Base-by-base conservation (phyloP, 2,329 filamentous ascomycete genomes). In the Botrytis galanthina region DNA sequence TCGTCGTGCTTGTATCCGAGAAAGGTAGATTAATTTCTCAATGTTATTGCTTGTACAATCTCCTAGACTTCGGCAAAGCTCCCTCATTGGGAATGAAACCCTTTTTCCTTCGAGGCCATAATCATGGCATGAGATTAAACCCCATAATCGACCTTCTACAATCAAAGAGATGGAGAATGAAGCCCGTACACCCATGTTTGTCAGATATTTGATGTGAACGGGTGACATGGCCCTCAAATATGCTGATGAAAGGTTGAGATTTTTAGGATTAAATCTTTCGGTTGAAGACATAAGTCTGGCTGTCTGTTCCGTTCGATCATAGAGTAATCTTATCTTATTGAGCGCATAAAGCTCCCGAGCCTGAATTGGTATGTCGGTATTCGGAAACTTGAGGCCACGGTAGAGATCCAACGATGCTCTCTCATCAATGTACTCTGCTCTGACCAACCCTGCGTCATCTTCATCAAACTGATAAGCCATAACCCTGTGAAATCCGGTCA, bases 121-220 rank as follows among this genome's bases (percentile, higher is more conserved):
- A 0, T 91, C 89, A 80, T 97, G 94, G 75, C 94, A 97, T 1
- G 93, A 90, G 51, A 97, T 94, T 37, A 97, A 84, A 0, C 94
- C 95, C 95, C 94, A 97, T 0, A 97, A 83, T 78, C 97, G 92
- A 77, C 88, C 87, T 78, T 97, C 96, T 0, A 93, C 93, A 76
- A 94, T 96, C 79, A 97, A 92, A 1, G 94, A 97, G 74, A 97
- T 94, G 0, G 94, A 97, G 93, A 97, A 97, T 76, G 93, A 97
- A 0, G 93, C 93, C 18, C 94, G 89, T 0, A 97, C 94, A 10
- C 90, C 91, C 94, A 97, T 97, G 80, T 97, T 94, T 18, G 84
- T 87, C 4, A 97, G 85, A 78, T 97, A 97, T 79, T 97, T 97
- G 72, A 97, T 82, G 79, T 97, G 93, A 63, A 97, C 95, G 0